phyloP scores from a whole-genome alignment of 164 flowering plant genomes.

The Litsea cubeba region DNA sequence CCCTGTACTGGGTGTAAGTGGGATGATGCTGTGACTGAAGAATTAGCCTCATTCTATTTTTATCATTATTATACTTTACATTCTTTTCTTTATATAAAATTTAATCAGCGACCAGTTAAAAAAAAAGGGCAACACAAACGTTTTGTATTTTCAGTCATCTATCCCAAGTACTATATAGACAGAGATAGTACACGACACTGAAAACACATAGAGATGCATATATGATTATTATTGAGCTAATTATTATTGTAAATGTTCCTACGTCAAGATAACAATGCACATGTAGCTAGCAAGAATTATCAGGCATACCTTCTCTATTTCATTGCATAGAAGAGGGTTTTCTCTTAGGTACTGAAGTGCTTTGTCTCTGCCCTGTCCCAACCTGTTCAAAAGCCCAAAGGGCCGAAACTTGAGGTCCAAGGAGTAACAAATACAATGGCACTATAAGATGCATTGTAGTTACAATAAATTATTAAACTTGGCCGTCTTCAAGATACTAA shows the following conservation, averaged over 20 bases:
- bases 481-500: neutral
- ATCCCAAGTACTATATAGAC: neutral
- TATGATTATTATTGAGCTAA: neutral
- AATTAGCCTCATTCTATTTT: too few relatives aligned
- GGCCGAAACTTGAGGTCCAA: neutral
- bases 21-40: too few relatives aligned
- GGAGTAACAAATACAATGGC: neutral
- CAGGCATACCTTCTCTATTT: conserved; percentile 70
- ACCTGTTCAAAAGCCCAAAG: conserved; percentile 32
- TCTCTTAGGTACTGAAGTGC: conserved; percentile 78
- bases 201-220: neutral
- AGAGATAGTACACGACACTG: neutral
- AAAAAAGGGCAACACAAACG: too few relatives aligned
- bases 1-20: too few relatives aligned
- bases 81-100: too few relatives aligned
- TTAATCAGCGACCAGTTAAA: too few relatives aligned
- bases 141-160: too few relatives aligned
- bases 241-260: neutral
- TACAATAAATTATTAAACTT: neutral
- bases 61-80: too few relatives aligned
- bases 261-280: neutral
- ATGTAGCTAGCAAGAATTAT: neutral
- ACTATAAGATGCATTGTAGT: neutral
- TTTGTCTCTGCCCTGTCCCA: conserved; percentile 92
- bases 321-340: conserved; percentile 55